Base-by-base conservation (phyloP, 306 rosid species). In the Acmispon strigosus region DNA sequence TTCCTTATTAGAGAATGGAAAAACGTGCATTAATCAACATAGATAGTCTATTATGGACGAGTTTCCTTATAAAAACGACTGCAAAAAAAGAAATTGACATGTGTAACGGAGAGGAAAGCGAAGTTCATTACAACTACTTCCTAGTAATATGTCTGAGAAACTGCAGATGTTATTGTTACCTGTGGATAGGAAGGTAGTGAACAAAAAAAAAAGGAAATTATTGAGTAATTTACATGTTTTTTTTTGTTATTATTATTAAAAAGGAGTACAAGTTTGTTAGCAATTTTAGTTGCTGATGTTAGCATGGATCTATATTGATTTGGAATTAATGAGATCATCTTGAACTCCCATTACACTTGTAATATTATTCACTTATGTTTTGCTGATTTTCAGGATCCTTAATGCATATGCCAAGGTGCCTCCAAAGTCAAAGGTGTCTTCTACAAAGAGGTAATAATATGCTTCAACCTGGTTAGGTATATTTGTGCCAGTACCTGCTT, bases 381-480 rank as follows among this genome's bases (percentile, higher is more conserved):
- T 69, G 54, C 32, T 61, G 70, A 51, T 69, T 73, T 76, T 72
- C 86, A 85, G 89, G 87, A 82, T 85, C 76, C 87, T 85, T 43
- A 74, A 59, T 70, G 87, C 89, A 15, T 85, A 82, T 69, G 78
- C 79, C 13, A 85, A 85, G 77, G 86, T 85, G 73, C 89, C 89
- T 66, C 83, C 78, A 42, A 82, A 85, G 62, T 77, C 79, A 50
- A 82, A 77, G 66, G 87, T 85, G 44, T 77, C 89, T 66, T 74
- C 89, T 62, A 80, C 84, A 8, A 85, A 85, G 80, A 85, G 89
- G 89, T 85, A 82, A 63, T 66, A 50, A 45, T 73, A 17, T 69
- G 84, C 29, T 52, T 75, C 44, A 9, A 19, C 22, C 55, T 69
- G 54, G 32, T 55, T 37, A 0, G 16, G 27, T 12, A 60, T 32